phyloP scores from a whole-genome alignment of 306 rosid genomes.

The Cercis canadensis region DNA sequence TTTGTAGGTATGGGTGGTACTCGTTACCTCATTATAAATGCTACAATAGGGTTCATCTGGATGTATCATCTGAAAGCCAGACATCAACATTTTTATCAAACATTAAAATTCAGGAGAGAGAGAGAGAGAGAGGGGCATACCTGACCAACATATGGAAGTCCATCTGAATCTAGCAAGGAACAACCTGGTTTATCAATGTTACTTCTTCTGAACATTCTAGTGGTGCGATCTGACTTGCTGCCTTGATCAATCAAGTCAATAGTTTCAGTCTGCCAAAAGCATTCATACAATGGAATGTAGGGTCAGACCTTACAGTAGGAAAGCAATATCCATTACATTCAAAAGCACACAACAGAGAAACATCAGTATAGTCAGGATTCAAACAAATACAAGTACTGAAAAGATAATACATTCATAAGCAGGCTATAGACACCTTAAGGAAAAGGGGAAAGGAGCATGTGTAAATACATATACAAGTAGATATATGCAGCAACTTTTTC shows the following conservation, averaged over 20 bases:
- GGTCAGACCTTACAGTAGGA: constrained; percentile 23
- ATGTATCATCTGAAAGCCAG: constrained; percentile 63
- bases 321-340: constrained; percentile 17
- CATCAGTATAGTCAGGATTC: not conserved
- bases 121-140: constrained; percentile 47
- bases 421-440: not conserved
- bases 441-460: not conserved
- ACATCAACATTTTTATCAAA: constrained; percentile 18
- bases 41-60: constrained; percentile 83
- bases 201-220: constrained; percentile 68
- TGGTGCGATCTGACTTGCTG: constrained; percentile 40
- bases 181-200: constrained; percentile 46
- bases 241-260: constrained; percentile 71
- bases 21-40: constrained; percentile 58
- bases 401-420: constrained; percentile 3
- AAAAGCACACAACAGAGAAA: not conserved
- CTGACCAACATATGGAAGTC: constrained; percentile 99
- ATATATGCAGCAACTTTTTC: not conserved
- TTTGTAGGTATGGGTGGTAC: constrained; percentile 34
- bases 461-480: not conserved
- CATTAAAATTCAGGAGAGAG: constrained; percentile 2
- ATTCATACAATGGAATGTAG: constrained; percentile 17
- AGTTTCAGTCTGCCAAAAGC: constrained; percentile 76
- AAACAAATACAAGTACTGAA: too few species aligned
- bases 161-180: constrained; percentile 76